A percentile compares a stretch with the other conserved stretches of the same genome.
Conservation (phyloP, 2,329 filamentous ascomycete species). For the Stachybotrys echinatus region DNA sequence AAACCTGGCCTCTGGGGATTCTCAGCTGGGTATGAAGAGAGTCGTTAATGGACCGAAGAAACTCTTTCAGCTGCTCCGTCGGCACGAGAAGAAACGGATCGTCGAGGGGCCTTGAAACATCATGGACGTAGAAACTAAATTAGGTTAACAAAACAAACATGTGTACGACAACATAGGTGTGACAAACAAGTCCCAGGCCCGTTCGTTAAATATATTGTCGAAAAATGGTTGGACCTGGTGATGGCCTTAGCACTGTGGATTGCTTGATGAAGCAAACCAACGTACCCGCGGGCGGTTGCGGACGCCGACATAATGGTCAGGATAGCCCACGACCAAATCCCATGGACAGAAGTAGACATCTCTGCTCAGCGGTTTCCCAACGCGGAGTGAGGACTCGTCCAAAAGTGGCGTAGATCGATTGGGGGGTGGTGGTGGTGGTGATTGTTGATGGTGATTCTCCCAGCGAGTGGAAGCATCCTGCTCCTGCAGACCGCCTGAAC, state of each 20-base stretch:
- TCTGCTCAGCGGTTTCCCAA: constrained; percentile 16
- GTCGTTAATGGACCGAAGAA: constrained; percentile 61
- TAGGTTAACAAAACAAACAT: neutral
- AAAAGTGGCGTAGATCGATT: no score
- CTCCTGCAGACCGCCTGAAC: neutral
- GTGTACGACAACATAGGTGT: neutral
- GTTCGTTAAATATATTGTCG: constrained; percentile 50
- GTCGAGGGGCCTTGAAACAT: constrained; percentile 36
- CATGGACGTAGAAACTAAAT: constrained; percentile 61
- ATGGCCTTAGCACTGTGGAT: constrained; percentile 6
- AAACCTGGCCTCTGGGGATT: constrained; percentile 49
- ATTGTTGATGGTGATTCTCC: no score
- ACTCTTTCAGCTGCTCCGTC: constrained; percentile 56
- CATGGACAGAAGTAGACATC: constrained; percentile 41
- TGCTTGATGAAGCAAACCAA: constrained; percentile 9
- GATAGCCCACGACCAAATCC: constrained; percentile 51
- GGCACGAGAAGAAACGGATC: constrained; percentile 63
- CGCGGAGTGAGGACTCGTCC: constrained; percentile 15
- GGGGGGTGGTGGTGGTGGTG: no score
- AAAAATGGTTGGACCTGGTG: constrained; percentile 47
- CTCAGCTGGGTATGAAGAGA: constrained; percentile 47
- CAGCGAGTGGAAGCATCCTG: neutral
- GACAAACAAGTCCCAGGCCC: constrained; percentile 72
- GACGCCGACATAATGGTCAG: constrained; percentile 52
- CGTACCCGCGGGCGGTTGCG: constrained; percentile 42